phyloP scores from a whole-genome alignment of 2,329 filamentous ascomycete genomes.

The Monilinia vaccinii-corymbosi region DNA sequence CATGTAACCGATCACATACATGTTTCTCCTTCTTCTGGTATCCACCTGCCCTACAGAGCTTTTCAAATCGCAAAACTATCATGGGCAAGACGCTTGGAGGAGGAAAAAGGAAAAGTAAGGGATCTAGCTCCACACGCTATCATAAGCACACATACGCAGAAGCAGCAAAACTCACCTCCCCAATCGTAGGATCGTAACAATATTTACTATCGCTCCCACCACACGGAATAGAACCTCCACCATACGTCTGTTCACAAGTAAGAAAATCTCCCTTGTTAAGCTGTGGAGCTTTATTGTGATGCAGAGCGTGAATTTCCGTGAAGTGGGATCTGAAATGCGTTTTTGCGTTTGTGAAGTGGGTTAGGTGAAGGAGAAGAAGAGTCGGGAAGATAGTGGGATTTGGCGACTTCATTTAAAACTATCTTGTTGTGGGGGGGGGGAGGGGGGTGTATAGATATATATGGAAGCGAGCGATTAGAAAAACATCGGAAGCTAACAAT shows the following conservation, averaged over 20 bases:
- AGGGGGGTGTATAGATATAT: too few species aligned
- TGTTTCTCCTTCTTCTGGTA: neutral
- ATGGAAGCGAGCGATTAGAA: neutral
- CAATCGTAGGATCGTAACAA: conserved; percentile 20
- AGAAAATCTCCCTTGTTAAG: conserved; percentile 9
- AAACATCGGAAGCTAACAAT: neutral
- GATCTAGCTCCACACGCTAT: neutral
- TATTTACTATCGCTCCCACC: conserved; percentile 11
- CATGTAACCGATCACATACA: neutral
- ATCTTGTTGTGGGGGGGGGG: too few species aligned
- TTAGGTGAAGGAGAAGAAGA: neutral
- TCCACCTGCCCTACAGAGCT: neutral
- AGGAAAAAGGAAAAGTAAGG: too few species aligned
- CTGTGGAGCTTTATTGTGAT: neutral
- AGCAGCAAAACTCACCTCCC: conserved; percentile 11
- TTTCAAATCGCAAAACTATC: neutral
- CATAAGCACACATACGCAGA: too few species aligned
- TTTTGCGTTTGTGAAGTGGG: neutral
- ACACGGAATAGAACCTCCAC: conserved; percentile 13
- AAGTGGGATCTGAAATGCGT: neutral
- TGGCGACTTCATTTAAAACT: neutral
- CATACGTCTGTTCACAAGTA: conserved; percentile 16
- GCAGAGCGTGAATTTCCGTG: neutral
- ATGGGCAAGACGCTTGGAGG: neutral
- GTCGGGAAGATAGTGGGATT: neutral